These are phyloP conservation scores for Ganoderma boninense DNA, from an alignment of 1,284 basidiomycete species.

Conservation along the genomic window DNA sequence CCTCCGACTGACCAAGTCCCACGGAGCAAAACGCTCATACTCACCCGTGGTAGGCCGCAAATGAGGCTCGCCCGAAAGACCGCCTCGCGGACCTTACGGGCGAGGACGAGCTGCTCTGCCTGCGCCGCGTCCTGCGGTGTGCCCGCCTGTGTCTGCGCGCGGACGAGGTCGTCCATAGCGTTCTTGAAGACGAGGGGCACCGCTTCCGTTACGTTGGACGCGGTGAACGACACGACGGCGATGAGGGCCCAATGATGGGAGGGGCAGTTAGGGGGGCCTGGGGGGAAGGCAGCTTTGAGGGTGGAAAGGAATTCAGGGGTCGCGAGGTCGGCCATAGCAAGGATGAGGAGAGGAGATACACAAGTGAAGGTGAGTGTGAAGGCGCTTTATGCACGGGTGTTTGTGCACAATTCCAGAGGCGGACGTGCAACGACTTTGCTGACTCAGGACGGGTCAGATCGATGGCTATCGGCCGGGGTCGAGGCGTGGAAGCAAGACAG, in stretches of 20 bases:
- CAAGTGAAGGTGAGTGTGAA: not conserved
- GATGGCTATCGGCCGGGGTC: too few species aligned
- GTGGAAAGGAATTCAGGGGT: constrained; percentile 34
- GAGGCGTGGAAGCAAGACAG: too few species aligned
- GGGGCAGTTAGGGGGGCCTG: constrained; percentile 21
- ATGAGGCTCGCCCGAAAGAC: constrained; percentile 64
- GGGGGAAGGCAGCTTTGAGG: constrained; percentile 40
- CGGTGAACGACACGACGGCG: constrained; percentile 60
- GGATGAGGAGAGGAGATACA: not conserved
- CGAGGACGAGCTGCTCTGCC: constrained; percentile 49
- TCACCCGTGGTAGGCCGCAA: constrained; percentile 59
- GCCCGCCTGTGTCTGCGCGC: constrained; percentile 34
- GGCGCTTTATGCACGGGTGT: not conserved
- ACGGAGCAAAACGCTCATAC: constrained; percentile 37
- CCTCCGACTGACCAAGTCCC: not conserved
- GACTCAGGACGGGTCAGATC: too few species aligned
- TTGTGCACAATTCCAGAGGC: not conserved
- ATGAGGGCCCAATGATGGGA: constrained; percentile 65
- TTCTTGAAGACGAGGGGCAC: constrained; percentile 61
- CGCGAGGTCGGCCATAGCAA: constrained; percentile 39
- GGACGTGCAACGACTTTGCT: not conserved
- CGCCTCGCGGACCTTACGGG: constrained; percentile 60
- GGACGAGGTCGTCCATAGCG: constrained; percentile 51
- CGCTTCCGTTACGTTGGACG: constrained; percentile 62
- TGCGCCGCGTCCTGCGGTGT: constrained; percentile 35